Base-by-base conservation (phyloP, 306 rosid genomes). In the Leucaena leucocephala region DNA sequence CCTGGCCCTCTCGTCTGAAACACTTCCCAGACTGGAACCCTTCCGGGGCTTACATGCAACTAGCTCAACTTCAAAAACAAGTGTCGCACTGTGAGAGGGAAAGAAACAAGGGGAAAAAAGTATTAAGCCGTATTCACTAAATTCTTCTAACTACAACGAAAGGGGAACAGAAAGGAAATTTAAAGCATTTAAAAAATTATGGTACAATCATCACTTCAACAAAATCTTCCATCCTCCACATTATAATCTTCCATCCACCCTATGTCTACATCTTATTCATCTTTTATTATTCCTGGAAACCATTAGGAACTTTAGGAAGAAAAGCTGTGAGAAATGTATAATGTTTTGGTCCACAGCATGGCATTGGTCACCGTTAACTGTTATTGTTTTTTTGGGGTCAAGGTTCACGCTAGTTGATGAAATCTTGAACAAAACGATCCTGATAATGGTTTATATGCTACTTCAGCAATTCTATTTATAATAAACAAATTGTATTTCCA, bases 1-100 rank as follows among this genome's bases (percentile, higher is more conserved):
- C 86, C 99, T 90, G 39, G 94, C 93, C 82, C 99, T 88, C 85
- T 95, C 99, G 80, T 95, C 99, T 7, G 98, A 90, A 82, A 90
- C 99, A 76, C 97, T 90, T 48, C 85, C 97, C 62, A 90, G 54
- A 70, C 96, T 93, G 59, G 94, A 89, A 8, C 98, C 98, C 89
- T 93, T 95, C 70, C 99, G 86, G 1, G 97, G 99, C 81, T 84
- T 84, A 88, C 99, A 93, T 4, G 97, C 93, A 75, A 93, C 88
- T 80, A 95, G 82, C 89, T 95, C 98, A 84, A 95, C 97, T 82
- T 92, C 98, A 59, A 95, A 95, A 67, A 91, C 76, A 71, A 93
- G 99, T 7, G 97, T 93, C 35, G 98, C 97, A 27, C 99, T 95
- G 91, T 90, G 81, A 57, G 42, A 66, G 8, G 80, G 58, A 66